Evolutionary conservation across 2,329 filamentous ascomycete genomes (phyloP), one percentile per base, ranked within the genome.

Genomic region (Capronia coronata): DNA sequence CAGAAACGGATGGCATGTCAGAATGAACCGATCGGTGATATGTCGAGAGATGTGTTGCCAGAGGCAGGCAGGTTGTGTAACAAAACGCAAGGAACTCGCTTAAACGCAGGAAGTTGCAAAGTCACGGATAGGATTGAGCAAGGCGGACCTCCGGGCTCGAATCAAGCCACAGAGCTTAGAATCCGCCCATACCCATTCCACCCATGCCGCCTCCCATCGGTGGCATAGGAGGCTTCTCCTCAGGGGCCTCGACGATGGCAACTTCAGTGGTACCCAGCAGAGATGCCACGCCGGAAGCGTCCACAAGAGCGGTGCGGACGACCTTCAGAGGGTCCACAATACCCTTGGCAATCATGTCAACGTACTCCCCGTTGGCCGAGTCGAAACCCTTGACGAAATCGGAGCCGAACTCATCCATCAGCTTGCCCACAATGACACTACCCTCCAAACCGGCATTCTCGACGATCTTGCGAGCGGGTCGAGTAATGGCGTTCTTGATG

Each of bases 291-390:
- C 93, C 93, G 66, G 85, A 91, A 62, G 93, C 93, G 64, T 98
- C 93, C 65, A 90, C 80, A 52, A 98, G 84, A 65, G 88, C 91
- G 57, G 93, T 98, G 65, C 93, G 89, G 67, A 98, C 93, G 62
- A 98, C 93, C 86, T 98, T 98, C 79, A 98, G 86, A 59, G 93
- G 93, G 70, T 98, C 93, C 53, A 98, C 86, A 71, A 98, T 98
- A 85, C 93, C 93, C 61, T 88, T 82, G 57, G 80, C 71, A 67
- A 98, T 96, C 93, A 98, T 97, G 77, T 98, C 91, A 61, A 96
- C 89, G 74, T 95, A 98, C 77, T 97, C 87, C 72, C 91, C 89
- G 78, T 90, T 95, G 69, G 88, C 75, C 74, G 86, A 93, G 80
- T 98, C 88, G 75, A 88, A 98, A 59, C 93, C 93, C 78, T 86